Conservation (phyloP, 208 protist species). For the Acanthamoeba lenticulata region DNA sequence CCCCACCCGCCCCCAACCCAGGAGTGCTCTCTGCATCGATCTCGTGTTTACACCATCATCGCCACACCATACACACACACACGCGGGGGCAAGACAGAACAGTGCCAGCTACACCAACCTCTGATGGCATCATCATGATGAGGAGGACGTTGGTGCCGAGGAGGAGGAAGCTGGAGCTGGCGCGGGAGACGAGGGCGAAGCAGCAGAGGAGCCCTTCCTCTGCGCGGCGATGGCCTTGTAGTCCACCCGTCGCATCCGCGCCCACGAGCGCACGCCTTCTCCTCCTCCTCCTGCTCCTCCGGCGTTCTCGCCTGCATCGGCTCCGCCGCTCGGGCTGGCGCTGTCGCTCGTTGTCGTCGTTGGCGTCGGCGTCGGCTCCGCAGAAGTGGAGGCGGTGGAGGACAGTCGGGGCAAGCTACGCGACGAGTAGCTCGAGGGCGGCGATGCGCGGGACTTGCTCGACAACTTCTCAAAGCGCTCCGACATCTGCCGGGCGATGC, state of each 20-base stretch:
- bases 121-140: too few species aligned
- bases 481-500: slow-evolving; percentile 10
- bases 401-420: background rate
- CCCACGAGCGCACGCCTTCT: background rate
- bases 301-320: background rate
- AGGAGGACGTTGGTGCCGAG: background rate
- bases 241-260: background rate
- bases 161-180: background rate
- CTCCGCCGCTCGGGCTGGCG: too few species aligned
- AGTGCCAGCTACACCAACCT: too few species aligned
- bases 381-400: background rate
- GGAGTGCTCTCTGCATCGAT: too few species aligned
- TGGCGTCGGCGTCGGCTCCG: background rate
- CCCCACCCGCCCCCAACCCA: too few species aligned
- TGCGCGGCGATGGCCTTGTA: slow-evolving; percentile 22
- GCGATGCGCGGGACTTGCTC: background rate
- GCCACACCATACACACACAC: too few species aligned
- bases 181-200: too few species aligned
- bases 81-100: too few species aligned
- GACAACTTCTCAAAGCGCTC: slow-evolving; percentile 44
- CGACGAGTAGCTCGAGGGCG: background rate
- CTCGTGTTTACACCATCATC: too few species aligned
- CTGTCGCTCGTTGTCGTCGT: too few species aligned
- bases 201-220: slow-evolving; percentile 29
- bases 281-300: background rate